phyloP scores from a whole-genome alignment of 768 basidiomycete genomes.

The Podaxis pistillaris region DNA sequence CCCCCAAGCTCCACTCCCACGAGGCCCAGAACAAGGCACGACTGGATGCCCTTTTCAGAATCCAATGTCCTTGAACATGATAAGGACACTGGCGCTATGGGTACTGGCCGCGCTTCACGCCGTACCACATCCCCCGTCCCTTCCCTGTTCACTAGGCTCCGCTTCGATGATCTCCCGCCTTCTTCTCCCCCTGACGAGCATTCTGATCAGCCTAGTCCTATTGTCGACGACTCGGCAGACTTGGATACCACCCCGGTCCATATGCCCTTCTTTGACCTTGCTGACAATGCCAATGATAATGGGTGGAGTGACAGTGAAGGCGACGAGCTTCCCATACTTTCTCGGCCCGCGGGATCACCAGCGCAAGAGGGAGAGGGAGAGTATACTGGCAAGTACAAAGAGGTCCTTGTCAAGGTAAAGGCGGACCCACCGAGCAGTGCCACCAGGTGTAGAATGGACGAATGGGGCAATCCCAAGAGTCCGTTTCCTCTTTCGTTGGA shows the following conservation, averaged over 20 bases:
- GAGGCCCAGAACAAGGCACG: neutral
- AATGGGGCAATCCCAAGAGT: slow-evolving; percentile 71
- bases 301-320: slow-evolving; percentile 39
- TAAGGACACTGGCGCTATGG: slow-evolving; percentile 18
- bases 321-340: slow-evolving; percentile 18
- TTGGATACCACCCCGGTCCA: slow-evolving; percentile 24
- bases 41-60: slow-evolving; percentile 7
- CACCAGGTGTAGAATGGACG: slow-evolving; percentile 46
- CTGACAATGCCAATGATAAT: slow-evolving; percentile 23
- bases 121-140: slow-evolving; percentile 9
- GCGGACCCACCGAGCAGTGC: slow-evolving; percentile 61
- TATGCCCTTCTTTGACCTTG: slow-evolving; percentile 29
- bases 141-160: neutral
- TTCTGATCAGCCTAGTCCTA: neutral
- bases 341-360: slow-evolving; percentile 16
- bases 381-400: slow-evolving; percentile 65
- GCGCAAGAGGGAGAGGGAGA: slow-evolving; percentile 51
- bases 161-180: slow-evolving; percentile 19
- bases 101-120: slow-evolving; percentile 21
- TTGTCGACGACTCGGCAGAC: slow-evolving; percentile 12
- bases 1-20: slow-evolving; percentile 24
- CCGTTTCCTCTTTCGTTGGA: slow-evolving; percentile 46
- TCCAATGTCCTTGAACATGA: slow-evolving; percentile 3
- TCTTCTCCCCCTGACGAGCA: slow-evolving; percentile 18
- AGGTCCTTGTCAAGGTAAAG: slow-evolving; percentile 58